Base-by-base conservation (phyloP, 2,329 filamentous ascomycete species). In the Fusarium caatingaense region DNA sequence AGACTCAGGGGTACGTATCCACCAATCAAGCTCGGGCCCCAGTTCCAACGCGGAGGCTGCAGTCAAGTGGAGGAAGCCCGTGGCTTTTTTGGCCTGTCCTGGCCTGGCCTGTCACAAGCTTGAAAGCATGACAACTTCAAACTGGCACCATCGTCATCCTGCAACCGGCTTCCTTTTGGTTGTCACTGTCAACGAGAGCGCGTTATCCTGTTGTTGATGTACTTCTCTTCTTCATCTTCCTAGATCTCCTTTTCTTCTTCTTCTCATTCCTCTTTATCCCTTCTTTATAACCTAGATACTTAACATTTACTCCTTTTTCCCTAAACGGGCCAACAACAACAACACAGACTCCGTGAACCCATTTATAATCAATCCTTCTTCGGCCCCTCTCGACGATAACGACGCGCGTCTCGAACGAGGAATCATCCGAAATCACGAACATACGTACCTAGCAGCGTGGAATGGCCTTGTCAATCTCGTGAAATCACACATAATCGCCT, bases 141-240 rank as follows among this genome's bases (percentile, higher is more conserved):
- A 59, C 68, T 56, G 69, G 50, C 64, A 71, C 56, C 69, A 61
- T 69, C 68, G 68, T 65, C 68, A 70, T 70, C 61, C 55, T 67
- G 42, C 45, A 66, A 68, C 64, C 46, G 56, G 64, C 64, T 57
- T 69, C 64, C 53, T 58, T 60, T 56, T 61, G 27, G 37, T 34
- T 41, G 49, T 51, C 23, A 68, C 50, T 60, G 23, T 46, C 46
- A 41, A 57, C 42, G 23, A 42, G n/a, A 27, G 27, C 48, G 28
- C 15, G n/a, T 40, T 37, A 47, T 40, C 37, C 42, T 59, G 30
- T 44, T 56, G 53, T 44, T 56, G 21, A 37, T 27, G 47, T 48
- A 7, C 34, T 66, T 50, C 32, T 54, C 32, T 56, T 62, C 46
- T 51, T 58, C 30, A 40, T 56, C 55, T 56, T 48, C 34, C 41